Percentiles rank a stretch among this genome's conserved stretches.
phyloP scores from a whole-genome alignment of 257 asterid genomes.

The Ballota nigra region DNA sequence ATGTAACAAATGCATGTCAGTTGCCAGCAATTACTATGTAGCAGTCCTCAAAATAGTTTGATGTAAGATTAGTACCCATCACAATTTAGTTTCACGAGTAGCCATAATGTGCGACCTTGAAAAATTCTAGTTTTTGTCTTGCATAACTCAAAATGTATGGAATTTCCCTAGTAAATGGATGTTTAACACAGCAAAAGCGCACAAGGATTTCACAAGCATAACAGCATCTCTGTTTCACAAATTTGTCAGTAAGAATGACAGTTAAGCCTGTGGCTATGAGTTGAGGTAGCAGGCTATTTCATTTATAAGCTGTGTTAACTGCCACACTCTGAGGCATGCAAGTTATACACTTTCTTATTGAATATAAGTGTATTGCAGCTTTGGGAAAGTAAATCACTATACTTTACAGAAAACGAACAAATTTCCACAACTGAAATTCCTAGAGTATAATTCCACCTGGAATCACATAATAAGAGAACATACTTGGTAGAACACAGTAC shows the following conservation, averaged over 20 bases:
- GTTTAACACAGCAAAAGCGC: not conserved
- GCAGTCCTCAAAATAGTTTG: no score
- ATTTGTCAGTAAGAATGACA: not conserved
- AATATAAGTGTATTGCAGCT: not conserved
- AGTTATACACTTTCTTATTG: not conserved
- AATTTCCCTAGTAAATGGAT: not conserved
- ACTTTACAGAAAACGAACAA: not conserved
- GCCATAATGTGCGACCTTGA: not conserved
- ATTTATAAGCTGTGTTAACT: not conserved
- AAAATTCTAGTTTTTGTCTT: not conserved
- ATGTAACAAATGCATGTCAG: not conserved
- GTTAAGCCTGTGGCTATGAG: slow-evolving; percentile 1
- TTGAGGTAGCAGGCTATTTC: not conserved
- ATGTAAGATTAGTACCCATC: not conserved
- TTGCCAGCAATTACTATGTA: no score
- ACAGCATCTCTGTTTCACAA: not conserved
- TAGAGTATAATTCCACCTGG: not conserved
- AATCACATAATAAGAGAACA: not conserved
- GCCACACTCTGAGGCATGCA: not conserved
- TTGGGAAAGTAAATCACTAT: not conserved
- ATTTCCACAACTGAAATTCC: not conserved
- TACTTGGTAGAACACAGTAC: not conserved
- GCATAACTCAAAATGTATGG: not conserved
- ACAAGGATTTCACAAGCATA: not conserved
- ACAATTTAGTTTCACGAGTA: not conserved